Evolutionary conservation across 306 rosid species (phyloP), one percentile per base, ranked within the genome.

Genomic region (Betula pendula): DNA sequence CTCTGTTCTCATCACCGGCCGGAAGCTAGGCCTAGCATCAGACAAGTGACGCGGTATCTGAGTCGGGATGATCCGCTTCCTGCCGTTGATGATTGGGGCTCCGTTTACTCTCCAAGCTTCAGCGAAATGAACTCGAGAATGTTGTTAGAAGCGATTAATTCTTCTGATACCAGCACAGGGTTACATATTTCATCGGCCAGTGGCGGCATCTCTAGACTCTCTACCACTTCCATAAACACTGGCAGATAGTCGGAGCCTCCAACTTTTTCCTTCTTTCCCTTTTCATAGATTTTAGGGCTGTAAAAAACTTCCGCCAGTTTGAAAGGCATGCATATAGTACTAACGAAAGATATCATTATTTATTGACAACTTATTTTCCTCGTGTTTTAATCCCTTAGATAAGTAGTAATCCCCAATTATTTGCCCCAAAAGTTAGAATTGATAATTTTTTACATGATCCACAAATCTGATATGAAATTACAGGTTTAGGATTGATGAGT

Each of bases 1-100:
- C 77, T 87, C 0, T 92, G 95, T 68, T 59, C 89, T 42, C 89
- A 85, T 25, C 77, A 67, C 52, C 71, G 49, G 52, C 80, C 83
- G n/a, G 88, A 90, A 44, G 76, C 79, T 56, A 84, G 97, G 69
- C 96, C 97, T 0, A 79, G 80, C 38, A 90, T 88, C 89, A 90
- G 87, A 79, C 87, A 84, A 72, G 86, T 88, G 17, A 72, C 75
- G 3, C 75, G 93, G 76, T 82, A 77, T 44, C 76, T 90, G 19
- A 77, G 83, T 15, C 79, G 82, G 59, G 96, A 92, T 15, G 95
- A 90, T 12, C 75, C 71, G 49, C 71, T 84, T 81, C 89, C 88
- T 17, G 35, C 19, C 31, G 55, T 85, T 27, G 81, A 45, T 25
- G 83, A 62, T 3, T 87, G 87, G 90, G 77, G 62, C 13, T 70